These are phyloP conservation scores for Vicia sativa DNA, from an alignment of 306 rosid species.

Conservation along the genomic window DNA sequence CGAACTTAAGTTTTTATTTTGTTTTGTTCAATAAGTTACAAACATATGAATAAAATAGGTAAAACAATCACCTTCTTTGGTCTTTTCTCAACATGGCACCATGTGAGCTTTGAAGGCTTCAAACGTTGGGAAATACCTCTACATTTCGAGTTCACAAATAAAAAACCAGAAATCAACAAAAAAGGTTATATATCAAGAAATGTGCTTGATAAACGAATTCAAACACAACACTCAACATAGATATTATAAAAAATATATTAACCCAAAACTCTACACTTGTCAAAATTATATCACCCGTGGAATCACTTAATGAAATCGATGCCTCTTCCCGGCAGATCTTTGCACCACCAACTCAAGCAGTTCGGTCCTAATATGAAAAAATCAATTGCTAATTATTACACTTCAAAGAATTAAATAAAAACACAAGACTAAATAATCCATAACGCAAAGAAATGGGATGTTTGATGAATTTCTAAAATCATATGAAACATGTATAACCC, in stretches of 20 bases:
- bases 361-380: constrained; percentile 63
- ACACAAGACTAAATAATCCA: not conserved
- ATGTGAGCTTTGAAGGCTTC: constrained; percentile 89
- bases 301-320: constrained; percentile 77
- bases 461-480: not conserved
- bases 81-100: constrained; percentile 92
- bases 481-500: too few species aligned
- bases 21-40: not conserved
- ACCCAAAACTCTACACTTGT: too few species aligned
- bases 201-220: too few species aligned
- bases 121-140: constrained; percentile 73
- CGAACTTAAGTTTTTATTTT: not conserved
- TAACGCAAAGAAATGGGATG: not conserved
- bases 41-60: not conserved
- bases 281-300: constrained; percentile 59
- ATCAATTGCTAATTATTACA: constrained; percentile 9
- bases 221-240: too few species aligned
- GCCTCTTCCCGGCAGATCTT: constrained; percentile 88
- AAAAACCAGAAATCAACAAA: constrained; percentile 65
- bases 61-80: constrained; percentile 67
- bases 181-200: too few species aligned
- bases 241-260: too few species aligned
- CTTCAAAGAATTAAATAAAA: not conserved
- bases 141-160: constrained; percentile 83
- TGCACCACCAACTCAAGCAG: constrained; percentile 89